Evolutionary conservation across 164 flowering plant genomes (phyloP).

Genomic region (Platanus orientalis): DNA sequence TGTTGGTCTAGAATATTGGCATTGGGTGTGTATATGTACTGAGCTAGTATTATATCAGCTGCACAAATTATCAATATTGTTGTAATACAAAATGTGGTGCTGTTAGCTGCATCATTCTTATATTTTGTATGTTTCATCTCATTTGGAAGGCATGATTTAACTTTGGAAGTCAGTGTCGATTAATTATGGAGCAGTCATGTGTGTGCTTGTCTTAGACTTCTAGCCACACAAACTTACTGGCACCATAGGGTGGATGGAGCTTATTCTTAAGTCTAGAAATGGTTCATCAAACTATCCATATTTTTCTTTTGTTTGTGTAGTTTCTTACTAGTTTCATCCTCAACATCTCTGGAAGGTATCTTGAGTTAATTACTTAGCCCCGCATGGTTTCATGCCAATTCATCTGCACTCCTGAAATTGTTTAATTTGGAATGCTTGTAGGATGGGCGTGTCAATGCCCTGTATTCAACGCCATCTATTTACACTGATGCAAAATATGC

Average conservation of each 20-base stretch:
- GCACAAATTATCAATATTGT: not conserved
- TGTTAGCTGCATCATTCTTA: not conserved
- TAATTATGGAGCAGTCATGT: not conserved
- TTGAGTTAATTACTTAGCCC: not conserved
- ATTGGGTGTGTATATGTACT: not conserved
- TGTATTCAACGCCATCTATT: conserved; percentile 89
- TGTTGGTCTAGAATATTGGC: not conserved
- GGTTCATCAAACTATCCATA: not conserved
- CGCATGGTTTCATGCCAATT: not conserved
- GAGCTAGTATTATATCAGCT: not conserved
- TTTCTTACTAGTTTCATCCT: not conserved
- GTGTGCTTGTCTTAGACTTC: not conserved
- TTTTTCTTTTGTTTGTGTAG: not conserved
- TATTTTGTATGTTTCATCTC: not conserved
- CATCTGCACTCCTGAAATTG: not conserved
- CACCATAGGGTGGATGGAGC: not conserved
- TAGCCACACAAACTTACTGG: not conserved
- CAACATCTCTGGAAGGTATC: not conserved
- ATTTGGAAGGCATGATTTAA: not conserved
- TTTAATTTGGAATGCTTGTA: conserved; percentile 18
- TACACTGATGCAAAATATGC: conserved; percentile 91
- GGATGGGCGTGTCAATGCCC: conserved; percentile 98
- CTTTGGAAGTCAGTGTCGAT: not conserved
- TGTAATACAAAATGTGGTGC: not conserved
- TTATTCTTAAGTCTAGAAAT: not conserved